Conservation (phyloP, 1,284 basidiomycete species). For the Microbotryum scabiosae region DNA sequence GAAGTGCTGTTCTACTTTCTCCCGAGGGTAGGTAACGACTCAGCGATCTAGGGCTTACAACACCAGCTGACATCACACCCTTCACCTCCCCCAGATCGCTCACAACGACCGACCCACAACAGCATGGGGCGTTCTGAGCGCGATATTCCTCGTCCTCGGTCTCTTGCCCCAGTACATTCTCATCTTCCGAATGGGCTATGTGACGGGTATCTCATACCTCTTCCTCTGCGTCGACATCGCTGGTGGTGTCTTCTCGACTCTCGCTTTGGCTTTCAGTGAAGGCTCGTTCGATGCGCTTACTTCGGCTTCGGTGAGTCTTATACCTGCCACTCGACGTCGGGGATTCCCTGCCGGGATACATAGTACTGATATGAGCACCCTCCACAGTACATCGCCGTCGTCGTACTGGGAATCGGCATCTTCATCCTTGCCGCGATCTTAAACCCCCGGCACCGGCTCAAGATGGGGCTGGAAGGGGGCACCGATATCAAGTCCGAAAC, state of each 20-base stretch:
- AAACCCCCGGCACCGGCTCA: constrained; percentile 6
- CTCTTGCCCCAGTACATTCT: constrained; percentile 5
- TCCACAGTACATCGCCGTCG: constrained; percentile 7
- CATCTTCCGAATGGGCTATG: neutral
- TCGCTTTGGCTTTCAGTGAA: constrained; percentile 8
- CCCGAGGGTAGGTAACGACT: neutral
- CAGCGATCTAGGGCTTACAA: neutral
- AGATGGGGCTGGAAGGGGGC: neutral
- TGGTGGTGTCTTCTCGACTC: constrained; percentile 16
- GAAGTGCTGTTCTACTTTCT: constrained; percentile 8
- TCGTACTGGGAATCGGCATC: constrained; percentile 11
- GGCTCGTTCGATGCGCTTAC: constrained; percentile 13
- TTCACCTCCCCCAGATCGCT: neutral
- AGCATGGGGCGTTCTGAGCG: constrained; percentile 5
- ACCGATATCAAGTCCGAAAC: no score
- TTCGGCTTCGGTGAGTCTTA: neutral
- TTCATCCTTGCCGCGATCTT: constrained; percentile 11
- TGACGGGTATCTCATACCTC: constrained; percentile 15
- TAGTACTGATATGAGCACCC: no score
- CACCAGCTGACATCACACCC: neutral
- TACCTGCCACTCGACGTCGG: no score
- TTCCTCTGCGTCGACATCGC: constrained; percentile 18
- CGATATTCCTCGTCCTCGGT: constrained; percentile 12
- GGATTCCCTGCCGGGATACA: no score
- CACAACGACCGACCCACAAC: neutral